These are phyloP conservation scores for Musa schizocarpa DNA, from an alignment of 176 grass and related monocot species.

Conservation along the genomic window DNA sequence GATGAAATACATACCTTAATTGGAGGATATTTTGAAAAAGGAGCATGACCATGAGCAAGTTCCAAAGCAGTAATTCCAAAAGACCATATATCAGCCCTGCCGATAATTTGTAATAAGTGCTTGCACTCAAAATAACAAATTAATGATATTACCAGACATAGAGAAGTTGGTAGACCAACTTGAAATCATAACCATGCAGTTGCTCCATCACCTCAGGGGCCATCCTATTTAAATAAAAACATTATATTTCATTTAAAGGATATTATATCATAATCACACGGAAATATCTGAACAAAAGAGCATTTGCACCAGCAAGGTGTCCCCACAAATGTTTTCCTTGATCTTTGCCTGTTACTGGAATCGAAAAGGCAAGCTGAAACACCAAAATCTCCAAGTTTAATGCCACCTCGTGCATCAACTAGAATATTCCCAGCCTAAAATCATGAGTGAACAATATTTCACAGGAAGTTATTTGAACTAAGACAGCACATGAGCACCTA, in stretches of 20 bases:
- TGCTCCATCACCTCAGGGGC: slow-evolving; percentile 93
- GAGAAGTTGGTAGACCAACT: slow-evolving; percentile 37
- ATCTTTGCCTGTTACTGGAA: slow-evolving; percentile 71
- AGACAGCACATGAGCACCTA: not conserved
- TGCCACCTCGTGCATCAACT: slow-evolving; percentile 55
- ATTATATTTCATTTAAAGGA: slow-evolving; percentile 16
- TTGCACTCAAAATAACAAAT: slow-evolving; percentile 5
- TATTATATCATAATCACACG: not conserved
- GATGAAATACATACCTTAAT: slow-evolving; percentile 60
- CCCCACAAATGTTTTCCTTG: slow-evolving; percentile 90
- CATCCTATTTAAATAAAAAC: slow-evolving; percentile 62
- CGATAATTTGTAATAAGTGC: slow-evolving; percentile 29
- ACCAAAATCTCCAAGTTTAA: slow-evolving; percentile 97
- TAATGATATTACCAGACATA: not conserved
- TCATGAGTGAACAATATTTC: not conserved
- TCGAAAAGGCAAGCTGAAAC: slow-evolving; percentile 98
- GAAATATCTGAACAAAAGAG: not conserved
- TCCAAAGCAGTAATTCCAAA: slow-evolving; percentile 99
- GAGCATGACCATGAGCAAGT: slow-evolving; percentile 94
- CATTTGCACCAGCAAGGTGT: slow-evolving; percentile 84
- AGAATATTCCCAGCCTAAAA: slow-evolving; percentile 96
- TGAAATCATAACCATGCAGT: slow-evolving; percentile 93
- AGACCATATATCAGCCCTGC: slow-evolving; percentile 97
- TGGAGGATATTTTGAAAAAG: slow-evolving; percentile 92
- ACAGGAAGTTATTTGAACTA: not conserved